A percentile compares a stretch with the other conserved stretches of the same genome.
phyloP scores from a whole-genome alignment of 208 protist genomes.

The Leishmania guyanensis region DNA sequence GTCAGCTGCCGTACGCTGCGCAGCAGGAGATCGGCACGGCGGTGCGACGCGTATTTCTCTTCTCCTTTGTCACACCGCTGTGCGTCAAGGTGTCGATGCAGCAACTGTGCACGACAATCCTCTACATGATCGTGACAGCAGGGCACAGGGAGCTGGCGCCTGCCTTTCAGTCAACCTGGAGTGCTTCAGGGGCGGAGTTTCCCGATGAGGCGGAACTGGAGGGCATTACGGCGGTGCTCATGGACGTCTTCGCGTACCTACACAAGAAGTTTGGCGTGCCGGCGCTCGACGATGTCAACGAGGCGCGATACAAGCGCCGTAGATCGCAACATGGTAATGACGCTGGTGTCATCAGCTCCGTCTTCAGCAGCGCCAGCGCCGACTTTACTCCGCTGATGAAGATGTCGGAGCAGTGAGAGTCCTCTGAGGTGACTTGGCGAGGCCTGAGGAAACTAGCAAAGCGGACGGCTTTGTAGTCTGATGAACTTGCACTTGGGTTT shows the following conservation, averaged over 20 bases:
- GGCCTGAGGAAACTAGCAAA: neutral
- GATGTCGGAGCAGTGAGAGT: constrained; percentile 28
- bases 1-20: constrained; percentile 17
- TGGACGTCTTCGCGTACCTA: constrained; percentile 79
- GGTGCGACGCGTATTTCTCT: constrained; percentile 61
- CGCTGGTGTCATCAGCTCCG: constrained; percentile 22
- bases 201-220: constrained; percentile 46
- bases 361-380: constrained; percentile 36
- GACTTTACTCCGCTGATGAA: constrained; percentile 36
- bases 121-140: constrained; percentile 49
- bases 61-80: constrained; percentile 77
- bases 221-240: constrained; percentile 67
- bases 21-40: constrained; percentile 40
- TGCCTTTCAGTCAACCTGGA: constrained; percentile 21
- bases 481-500: neutral
- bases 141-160: constrained; percentile 29
- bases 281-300: constrained; percentile 71
- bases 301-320: constrained; percentile 52
- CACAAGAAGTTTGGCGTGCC: constrained; percentile 65
- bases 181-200: constrained; percentile 24
- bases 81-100: constrained; percentile 47
- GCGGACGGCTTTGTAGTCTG: neutral
- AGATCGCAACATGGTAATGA: constrained; percentile 30
- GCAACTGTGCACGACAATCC: constrained; percentile 53
- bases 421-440: neutral